These are phyloP conservation scores for Fusarium abutilonis DNA, from an alignment of 2,329 filamentous ascomycete species.

Conservation along the genomic window DNA sequence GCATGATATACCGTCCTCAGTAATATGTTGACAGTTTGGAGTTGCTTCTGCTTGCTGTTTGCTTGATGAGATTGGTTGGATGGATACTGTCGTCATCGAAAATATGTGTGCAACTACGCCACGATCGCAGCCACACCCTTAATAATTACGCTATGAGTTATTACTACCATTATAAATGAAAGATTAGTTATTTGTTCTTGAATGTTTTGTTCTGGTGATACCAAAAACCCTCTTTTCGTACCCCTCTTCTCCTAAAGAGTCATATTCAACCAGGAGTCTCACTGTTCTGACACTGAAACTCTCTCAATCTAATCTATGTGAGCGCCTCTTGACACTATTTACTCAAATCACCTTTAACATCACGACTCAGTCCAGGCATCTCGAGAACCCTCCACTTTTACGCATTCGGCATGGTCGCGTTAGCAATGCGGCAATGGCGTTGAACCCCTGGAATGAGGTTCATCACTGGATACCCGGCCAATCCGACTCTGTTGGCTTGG, in stretches of 20 bases:
- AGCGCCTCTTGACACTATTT: not conserved
- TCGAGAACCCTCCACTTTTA: not conserved
- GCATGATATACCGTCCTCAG: slow-evolving; percentile 2
- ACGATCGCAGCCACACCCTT: not conserved
- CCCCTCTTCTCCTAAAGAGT: too few relatives aligned
- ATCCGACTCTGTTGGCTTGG: not conserved
- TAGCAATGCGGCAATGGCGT: slow-evolving; percentile 5
- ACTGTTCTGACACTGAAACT: not conserved
- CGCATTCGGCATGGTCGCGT: not conserved
- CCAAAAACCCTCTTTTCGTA: too few relatives aligned
- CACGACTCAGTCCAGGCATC: not conserved
- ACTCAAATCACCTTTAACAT: not conserved
- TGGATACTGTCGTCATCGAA: slow-evolving; percentile 26
- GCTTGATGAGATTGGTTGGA: not conserved
- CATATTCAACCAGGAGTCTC: not conserved
- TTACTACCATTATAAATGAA: not conserved
- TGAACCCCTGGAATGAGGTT: not conserved
- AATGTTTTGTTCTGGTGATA: too few relatives aligned
- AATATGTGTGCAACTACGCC: not conserved
- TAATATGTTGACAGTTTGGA: not conserved
- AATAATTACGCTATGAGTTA: not conserved
- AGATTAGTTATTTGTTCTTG: too few relatives aligned
- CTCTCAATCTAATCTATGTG: too few relatives aligned
- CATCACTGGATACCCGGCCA: too few relatives aligned
- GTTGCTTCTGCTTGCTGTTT: not conserved